Percentiles rank a stretch among this genome's conserved stretches.
These are phyloP conservation scores for Aspergillus nanangensis DNA, from an alignment of 495 filamentous ascomycete genomes.

Conservation along the genomic window DNA sequence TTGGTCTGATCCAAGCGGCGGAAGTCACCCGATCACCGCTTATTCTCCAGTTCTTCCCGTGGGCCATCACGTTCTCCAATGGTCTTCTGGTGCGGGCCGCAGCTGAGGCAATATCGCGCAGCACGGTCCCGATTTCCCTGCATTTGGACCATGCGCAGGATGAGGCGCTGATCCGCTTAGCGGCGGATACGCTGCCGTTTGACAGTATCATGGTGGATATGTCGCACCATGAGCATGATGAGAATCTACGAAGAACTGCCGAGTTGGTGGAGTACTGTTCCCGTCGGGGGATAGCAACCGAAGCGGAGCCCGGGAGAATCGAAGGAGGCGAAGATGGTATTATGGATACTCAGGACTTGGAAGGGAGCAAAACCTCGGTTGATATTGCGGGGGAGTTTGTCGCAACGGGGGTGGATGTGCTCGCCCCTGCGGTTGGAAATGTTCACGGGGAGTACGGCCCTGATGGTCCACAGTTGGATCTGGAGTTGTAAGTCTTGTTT, in stretches of 20 bases:
- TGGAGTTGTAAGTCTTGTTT: no score
- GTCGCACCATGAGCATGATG: conserved; percentile 77
- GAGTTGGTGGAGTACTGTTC: conserved; percentile 71
- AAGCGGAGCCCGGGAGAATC: conserved; percentile 79
- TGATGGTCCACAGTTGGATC: conserved; percentile 67
- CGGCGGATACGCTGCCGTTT: conserved; percentile 64
- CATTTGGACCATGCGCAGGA: conserved; percentile 76
- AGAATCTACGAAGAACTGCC: conserved; percentile 67
- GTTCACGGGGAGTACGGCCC: conserved; percentile 81
- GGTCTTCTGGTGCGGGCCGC: conserved; percentile 60
- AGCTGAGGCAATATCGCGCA: conserved; percentile 56
- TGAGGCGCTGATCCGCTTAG: conserved; percentile 61
- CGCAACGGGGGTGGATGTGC: conserved; percentile 72
- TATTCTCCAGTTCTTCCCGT: conserved; percentile 84
- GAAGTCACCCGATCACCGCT: conserved; percentile 68
- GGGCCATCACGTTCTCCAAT: conserved; percentile 70
- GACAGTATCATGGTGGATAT: conserved; percentile 84
- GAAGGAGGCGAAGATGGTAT: conserved; percentile 84
- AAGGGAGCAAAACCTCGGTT: conserved; percentile 68
- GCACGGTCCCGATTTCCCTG: conserved; percentile 65
- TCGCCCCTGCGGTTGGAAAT: conserved; percentile 82
- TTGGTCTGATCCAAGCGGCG: conserved; percentile 73
- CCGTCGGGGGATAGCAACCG: conserved; percentile 68
- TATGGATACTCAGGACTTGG: conserved; percentile 67
- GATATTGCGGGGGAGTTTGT: conserved; percentile 76